Base-by-base conservation (phyloP, 176 grass and related monocot species). In the Raddia distichophylla region DNA sequence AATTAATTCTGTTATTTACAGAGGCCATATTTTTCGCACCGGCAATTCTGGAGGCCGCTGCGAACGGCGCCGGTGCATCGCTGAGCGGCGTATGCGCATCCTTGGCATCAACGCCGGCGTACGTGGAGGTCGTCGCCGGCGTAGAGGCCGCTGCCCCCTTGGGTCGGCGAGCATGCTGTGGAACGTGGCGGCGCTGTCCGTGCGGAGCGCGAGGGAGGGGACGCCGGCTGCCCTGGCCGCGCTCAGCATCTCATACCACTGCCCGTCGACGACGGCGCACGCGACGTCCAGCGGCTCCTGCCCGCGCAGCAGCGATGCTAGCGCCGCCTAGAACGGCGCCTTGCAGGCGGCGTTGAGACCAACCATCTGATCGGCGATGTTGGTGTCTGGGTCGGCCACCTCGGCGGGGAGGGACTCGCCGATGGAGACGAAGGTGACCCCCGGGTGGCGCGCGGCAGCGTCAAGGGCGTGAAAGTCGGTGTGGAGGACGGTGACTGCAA, bases 401-500 rank as follows among this genome's bases (percentile, higher is more conserved):
- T 20, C 40, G 58, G 42, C 8, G 33, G 47, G 47, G 46, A 74
- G 45, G n/a, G 17, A 19, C 27, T 65, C 60, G 33, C 18, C 32
- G 69, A 40, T 40, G 37, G 37, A 40, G 55, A 76, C 82, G 64
- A 85, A 89, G 82, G 55, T 0, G 64, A 85, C n/a, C 0, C 70
- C 81, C 9, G 69, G 89, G 64, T 91, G 64, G 4, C 17, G 35
- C n/a, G 37, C 37, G 37, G 69, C 27, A 7, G 75, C 53, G 71
- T 91, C 80, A 1, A 71, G 83, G 5, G 80, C 67, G 68, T 91
- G 70, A 60, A 87, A 43, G 34, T 75, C 14, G 81, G 84, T 49
- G 85, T 81, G 85, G 74, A 91, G 48, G 62, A 91, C 62, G 79
- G 85, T 87, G 80, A 91, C 55, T 45, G 13, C 46, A 61, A 91